Base-by-base conservation (phyloP, 768 basidiomycete species). In the Mycena metata region DNA sequence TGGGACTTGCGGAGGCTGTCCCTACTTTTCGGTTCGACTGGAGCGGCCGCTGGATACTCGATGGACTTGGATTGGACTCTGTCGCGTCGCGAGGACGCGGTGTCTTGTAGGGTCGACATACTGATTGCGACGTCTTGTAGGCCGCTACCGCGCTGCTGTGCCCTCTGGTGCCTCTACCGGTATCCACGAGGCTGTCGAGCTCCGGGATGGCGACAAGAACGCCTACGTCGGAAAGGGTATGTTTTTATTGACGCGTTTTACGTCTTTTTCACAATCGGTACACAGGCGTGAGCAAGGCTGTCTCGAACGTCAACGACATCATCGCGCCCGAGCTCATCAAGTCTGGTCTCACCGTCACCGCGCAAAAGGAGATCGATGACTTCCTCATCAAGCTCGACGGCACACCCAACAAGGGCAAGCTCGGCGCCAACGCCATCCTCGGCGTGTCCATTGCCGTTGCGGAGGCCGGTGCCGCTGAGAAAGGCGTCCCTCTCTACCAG, bases 131-230 rank as follows among this genome's bases (percentile, higher is more conserved):
- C 45, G 66, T 73, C 64, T 74, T 73, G 26, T 68, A 97, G 96
- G 96, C 67, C 91, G 90, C 72, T 99, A 90, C 92, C 92, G 95
- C 68, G 94, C 96, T 67, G 89, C 95, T 70, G 98, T 99, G 49
- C 98, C 98, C 49, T 98, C 97, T 67, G 98, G 98, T 80, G 98
- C 98, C 47, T 99, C 98, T 65, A 99, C 98, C 60, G 98, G 98
- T 85, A 85, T 94, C 73, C 95, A 99, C 80, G 98, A 99, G 82
- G 98, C 98, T 70, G 95, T 98, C 73, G 98, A 99, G 84, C 93
- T 99, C 81, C 95, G 98, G 74, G 98, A 99, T 82, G 92, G 92
- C 71, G 96, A 96, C 85, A 98, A 98, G 83, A 82, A 81, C 72
- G 89, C 89, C 76, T 99, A 98, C 79, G 88, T 98, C 74, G 98